Evolutionary conservation across 768 basidiomycete genomes (phyloP), one percentile per base, ranked within the genome.

Genomic region (Boletales sp.): DNA sequence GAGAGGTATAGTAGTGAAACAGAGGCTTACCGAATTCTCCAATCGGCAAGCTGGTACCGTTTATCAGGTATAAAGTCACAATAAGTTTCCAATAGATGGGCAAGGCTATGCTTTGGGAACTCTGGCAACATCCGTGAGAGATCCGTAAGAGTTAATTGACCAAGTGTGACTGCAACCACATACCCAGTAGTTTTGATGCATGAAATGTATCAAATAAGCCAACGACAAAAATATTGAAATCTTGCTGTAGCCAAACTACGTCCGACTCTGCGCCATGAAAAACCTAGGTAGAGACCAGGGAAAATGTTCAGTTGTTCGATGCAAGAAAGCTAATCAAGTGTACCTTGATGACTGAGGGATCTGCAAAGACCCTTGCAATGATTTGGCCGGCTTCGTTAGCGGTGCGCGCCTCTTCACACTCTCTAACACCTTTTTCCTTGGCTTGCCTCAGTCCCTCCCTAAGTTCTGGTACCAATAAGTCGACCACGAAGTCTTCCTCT

Each of bases 151-250:
- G 19, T 51, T 40, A 34, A 39, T 48, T 11, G 36, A 50, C 15
- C 44, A 51, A 17, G 35, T 28, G 30, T 8, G 41, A 33, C 8
- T 32, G 18, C 2, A 28, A 41, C 11, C 17, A 12, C 48, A 44
- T 61, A 89, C 89, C 84, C 44, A 98, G 74, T 1, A 89, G 71
- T 61, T 87, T 90, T 0, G 94, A 93, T 2, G 94, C 95, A 57
- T 98, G 93, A 66, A 83, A 97, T 0, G 96, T 98, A 63, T 99
- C 95, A 64, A 99, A 98, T n/a, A 98, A 70, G 49, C 92, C 90
- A 53, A 99, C 94, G 46, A 98, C 75, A 68, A 92, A 98, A 8
- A 98, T 63, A 51, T 90, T 90, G 64, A 98, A 94, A 64, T 98
- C 87, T 67, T 93, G 90, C 65, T 99, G 95, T 15, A 98, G 78